Evolutionary conservation across 495 filamentous ascomycete species (phyloP), one percentile per base, ranked within the genome.

Genomic region (Cryomyces minteri): DNA sequence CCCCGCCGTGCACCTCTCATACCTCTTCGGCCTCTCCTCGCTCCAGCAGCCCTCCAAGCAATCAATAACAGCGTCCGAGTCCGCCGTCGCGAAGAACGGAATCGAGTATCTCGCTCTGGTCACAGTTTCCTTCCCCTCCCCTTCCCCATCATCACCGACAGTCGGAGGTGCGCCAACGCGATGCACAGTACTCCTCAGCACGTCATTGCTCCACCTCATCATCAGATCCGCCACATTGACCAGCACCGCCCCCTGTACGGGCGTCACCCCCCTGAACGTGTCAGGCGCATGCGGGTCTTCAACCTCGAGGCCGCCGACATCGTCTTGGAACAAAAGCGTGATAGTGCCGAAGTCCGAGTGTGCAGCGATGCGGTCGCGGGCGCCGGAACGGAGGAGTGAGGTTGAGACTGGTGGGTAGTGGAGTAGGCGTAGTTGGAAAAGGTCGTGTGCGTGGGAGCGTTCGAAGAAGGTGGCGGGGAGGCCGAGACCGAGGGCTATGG

Each of bases 361-460:
- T 28, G 50, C 55, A 25, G 47, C 44, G 31, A 54, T 54, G n/a
- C 52, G 52, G 7, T 31, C 46, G 31, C 45, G 40, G 30, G 40
- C 40, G 39, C 44, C 43, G 11, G 28, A 37, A 8, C 31, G 10
- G 32, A 56, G 28, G 28, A 25, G 7, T 0, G 9, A 29, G 6
- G 63, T 67, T 34, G 71, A 66, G 11, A 81, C 62, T 5, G 72
- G 63, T 1, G 78, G 74, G 48, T 84, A 84, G 51, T 82, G 76
- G 8, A 82, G 63, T 10, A 84, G 53, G 4, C 80, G 68, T 4
- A 80, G 60, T 53, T 83, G 78, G 48, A 49, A 48, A 11, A 54
- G 42, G 6, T 41, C 42, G 10, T 45, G 32, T 5, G 46, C 31
- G 45, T 55, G 52, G 39, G 44, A 42, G 36, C 39, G 47, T 18